Base-by-base conservation (phyloP, 257 asterid species). In the Anisodus acutangulus region DNA sequence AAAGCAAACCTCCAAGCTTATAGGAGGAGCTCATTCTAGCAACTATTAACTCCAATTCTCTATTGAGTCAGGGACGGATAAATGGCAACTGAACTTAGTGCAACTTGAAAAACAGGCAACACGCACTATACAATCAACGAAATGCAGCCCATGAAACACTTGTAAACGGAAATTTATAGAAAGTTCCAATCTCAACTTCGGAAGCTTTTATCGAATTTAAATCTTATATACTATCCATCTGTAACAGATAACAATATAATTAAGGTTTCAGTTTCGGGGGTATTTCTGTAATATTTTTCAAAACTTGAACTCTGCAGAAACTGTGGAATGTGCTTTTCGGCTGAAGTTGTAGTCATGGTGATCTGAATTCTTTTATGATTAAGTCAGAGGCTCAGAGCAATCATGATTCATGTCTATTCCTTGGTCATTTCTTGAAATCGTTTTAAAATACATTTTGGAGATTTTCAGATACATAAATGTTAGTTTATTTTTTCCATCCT, bases 331-430 rank as follows among this genome's bases (percentile, higher is more conserved):
- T 17, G 43, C 16, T 43, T 71, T 43, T 71, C 26, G 9, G 79
- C 17, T 43, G 39, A 69, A 69, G 54, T n/a, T 4, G 9, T 43
- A 71, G 70, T 12, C 16, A 63, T 8, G 68, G 31, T 69, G 54
- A 17, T 71, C 79, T 41, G 31, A 71, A 17, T 13, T n/a, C 43
- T 9, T 22, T 17, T 5, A 70, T 0, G 79, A 41, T 8, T 31
- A 71, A 71, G 58, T n/a, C 57, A n/a, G 57, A 43, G 58, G 58
- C 58, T n/a, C 57, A 71, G 58, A 71, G 39, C 57, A 71, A 9
- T 69, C 53, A 41, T 8, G 10, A 68, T 68, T 70, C 55, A 70
- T 70, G 79, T 70, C 79, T 70, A 3, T 70, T 41, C 55, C 79
- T n/a, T 71, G 5, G 17, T 17, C 57, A 71, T 43, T 31, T 71